Evolutionary conservation across 192 early-diverging fungal genomes (phyloP).

Genomic region (Phlyctochytrium arcticum): DNA sequence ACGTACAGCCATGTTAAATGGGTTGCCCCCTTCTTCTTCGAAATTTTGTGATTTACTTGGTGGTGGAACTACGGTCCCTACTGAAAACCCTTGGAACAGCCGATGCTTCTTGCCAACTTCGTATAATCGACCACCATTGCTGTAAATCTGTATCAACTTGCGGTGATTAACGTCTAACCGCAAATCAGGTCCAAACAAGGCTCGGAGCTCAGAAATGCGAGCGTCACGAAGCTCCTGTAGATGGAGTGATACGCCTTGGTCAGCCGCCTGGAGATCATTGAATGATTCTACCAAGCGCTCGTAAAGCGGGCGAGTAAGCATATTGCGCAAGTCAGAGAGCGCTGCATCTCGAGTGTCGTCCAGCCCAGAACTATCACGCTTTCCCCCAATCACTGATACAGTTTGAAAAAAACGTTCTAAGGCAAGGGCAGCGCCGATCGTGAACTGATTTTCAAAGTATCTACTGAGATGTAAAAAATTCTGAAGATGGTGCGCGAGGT

Average conservation of each 20-base stretch:
- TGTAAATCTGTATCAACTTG: neutral
- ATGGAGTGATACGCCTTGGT: neutral
- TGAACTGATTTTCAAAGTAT: neutral
- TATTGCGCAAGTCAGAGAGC: neutral
- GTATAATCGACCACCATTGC: neutral
- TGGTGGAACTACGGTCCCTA: neutral
- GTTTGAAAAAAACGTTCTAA: neutral
- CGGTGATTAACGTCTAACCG: neutral
- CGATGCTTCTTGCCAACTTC: neutral
- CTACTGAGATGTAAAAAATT: neutral
- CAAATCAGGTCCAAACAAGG: neutral
- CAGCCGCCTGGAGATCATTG: neutral
- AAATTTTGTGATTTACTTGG: no score
- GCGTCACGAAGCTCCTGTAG: neutral
- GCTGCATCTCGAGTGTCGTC: neutral
- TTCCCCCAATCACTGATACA: no score
- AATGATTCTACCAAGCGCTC: neutral
- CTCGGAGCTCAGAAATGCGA: neutral
- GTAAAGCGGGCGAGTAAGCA: neutral
- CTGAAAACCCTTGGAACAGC: neutral
- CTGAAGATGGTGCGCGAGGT: no score
- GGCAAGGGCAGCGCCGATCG: neutral
- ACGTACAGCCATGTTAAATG: neutral
- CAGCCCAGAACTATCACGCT: no score
- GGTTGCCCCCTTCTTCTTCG: neutral